Conservation (phyloP, 164 flowering plant genomes). For the Annona squamosa region DNA sequence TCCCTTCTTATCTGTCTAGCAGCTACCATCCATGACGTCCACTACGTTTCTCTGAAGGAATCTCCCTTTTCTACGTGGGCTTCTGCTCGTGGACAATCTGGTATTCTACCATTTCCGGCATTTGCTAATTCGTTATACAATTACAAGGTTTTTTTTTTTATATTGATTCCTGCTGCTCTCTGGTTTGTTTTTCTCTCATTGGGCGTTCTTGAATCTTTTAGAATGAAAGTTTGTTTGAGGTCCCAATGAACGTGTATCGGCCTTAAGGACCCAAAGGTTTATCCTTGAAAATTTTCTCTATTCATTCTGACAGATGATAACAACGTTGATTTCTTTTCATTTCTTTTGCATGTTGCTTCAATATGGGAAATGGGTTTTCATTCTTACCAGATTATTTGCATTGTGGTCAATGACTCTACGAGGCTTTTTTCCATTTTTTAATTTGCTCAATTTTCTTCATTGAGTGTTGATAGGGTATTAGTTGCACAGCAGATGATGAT, state of each 20-base stretch:
- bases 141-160: background rate
- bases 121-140: background rate
- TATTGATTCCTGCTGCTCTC: background rate
- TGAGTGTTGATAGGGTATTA: background rate
- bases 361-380: background rate
- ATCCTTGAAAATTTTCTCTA: no score
- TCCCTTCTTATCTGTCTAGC: background rate
- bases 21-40: background rate
- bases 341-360: background rate
- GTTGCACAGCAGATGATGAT: conserved; percentile 12
- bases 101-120: background rate
- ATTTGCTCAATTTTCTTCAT: background rate
- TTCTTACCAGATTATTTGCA: background rate
- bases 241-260: no score
- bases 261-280: no score
- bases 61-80: background rate
- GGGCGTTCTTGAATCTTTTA: no score
- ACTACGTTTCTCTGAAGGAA: background rate
- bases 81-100: background rate
- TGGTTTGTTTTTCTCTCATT: background rate
- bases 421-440: background rate
- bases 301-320: background rate
- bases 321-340: background rate
- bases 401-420: background rate
- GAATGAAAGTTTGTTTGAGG: no score